phyloP scores from a whole-genome alignment of 2,329 filamentous ascomycete genomes.

The Escovopsis sp. region DNA sequence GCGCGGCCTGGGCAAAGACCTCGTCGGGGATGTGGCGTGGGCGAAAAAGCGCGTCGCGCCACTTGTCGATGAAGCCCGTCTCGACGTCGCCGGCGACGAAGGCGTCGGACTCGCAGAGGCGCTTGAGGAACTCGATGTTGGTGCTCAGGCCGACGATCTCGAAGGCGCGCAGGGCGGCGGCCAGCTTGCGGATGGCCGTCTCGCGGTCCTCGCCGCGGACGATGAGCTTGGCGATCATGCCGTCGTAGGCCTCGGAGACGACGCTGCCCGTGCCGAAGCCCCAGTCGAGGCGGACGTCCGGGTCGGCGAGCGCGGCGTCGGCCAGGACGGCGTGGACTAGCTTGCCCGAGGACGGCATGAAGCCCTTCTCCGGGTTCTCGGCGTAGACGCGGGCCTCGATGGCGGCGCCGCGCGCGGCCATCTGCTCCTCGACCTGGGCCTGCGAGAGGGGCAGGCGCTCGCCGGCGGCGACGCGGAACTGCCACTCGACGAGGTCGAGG shows the following conservation, averaged over 20 bases:
- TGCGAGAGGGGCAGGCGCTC: slow-evolving; percentile 43
- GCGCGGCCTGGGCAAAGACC: slow-evolving; percentile 72
- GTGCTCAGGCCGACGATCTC: slow-evolving; percentile 87
- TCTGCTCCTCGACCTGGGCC: slow-evolving; percentile 55
- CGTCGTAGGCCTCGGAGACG: slow-evolving; percentile 89
- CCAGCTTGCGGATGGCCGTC: slow-evolving; percentile 70
- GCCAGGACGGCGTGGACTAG: slow-evolving; percentile 74
- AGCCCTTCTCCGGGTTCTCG: slow-evolving; percentile 81
- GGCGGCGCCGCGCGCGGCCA: slow-evolving; percentile 64
- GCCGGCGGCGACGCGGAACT: slow-evolving; percentile 59
- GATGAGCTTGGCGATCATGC: slow-evolving; percentile 98
- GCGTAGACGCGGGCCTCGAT: slow-evolving; percentile 96
- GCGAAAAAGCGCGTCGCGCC: slow-evolving; percentile 64
- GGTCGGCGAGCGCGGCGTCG: slow-evolving; percentile 37
- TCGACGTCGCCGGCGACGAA: slow-evolving; percentile 84
- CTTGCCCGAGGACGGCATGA: slow-evolving; percentile 85
- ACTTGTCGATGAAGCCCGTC: slow-evolving; percentile 91
- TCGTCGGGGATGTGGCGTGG: slow-evolving; percentile 49
- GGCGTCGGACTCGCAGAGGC: slow-evolving; percentile 62
- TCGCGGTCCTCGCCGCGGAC: slow-evolving; percentile 67
- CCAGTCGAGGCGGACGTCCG: slow-evolving; percentile 78
- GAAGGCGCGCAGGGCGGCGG: slow-evolving; percentile 68
- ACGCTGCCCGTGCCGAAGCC: slow-evolving; percentile 86
- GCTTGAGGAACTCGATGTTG: slow-evolving; percentile 93
- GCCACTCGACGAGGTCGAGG: slow-evolving; percentile 80